Evolutionary conservation across 1,284 basidiomycete genomes (phyloP), one percentile per base, ranked within the genome.

Genomic region (Moesziomyces globuligerus): DNA sequence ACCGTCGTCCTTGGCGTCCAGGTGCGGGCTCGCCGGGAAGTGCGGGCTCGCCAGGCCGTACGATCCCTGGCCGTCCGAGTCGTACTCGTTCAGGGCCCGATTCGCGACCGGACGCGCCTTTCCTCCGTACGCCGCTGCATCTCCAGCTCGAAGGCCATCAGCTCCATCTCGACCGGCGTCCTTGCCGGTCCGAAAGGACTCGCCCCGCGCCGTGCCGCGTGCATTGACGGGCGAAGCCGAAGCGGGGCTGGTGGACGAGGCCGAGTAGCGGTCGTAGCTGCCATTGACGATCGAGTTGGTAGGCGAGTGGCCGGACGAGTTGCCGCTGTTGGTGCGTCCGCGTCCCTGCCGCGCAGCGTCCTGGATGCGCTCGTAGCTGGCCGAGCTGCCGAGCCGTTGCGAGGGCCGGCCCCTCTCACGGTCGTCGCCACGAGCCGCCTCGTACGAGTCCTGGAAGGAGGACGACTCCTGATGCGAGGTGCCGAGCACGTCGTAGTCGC

Each of bases 321-420:
- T 60, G 34, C 61, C 61, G 40, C 66, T 73, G 54, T 59, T 73
- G 48, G 62, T 69, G 7, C 68, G 51, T 9, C 42, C 51, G 10
- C 68, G 47, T 7, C 60, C 60, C 37, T 58, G 55, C 29, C 72
- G 32, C 7, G 64, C 60, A 7, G 76, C 75, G 17, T 76, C 74
- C 40, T 76, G 76, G 37, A 78, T 66, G 41, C 76, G 65, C 64
- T 78, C 76, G 51, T 78, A 76, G 45, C 69, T 73, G 11, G 76
- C 66, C 13, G 72, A 75, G 47, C 68, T 72, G 11, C 74, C 74
- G 3, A 77, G 49, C 15, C 76, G 40, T 40, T 76, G 76, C 29
- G 76, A 70, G 4, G 76, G 41, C 10, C 76, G 48, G 4, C 76
- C 76, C 11, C 76, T 29, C 43, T 72, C 72, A 11, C 66, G 57